Conservation (phyloP, 495 filamentous ascomycete species). For the Viridothelium virens region DNA sequence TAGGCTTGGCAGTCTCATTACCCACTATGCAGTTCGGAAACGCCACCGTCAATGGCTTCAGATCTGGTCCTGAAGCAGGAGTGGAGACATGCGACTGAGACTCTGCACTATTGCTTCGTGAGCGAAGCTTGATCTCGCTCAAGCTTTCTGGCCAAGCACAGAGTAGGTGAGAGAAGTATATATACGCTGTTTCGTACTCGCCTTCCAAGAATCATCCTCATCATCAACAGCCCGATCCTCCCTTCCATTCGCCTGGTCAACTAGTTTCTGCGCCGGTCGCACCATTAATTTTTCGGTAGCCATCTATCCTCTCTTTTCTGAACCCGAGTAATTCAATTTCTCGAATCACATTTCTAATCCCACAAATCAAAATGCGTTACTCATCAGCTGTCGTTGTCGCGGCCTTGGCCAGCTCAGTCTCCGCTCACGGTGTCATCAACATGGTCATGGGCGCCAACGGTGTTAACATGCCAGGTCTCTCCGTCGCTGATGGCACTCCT, state of each 20-base stretch:
- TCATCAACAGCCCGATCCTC: conserved; percentile 11
- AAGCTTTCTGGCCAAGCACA: background rate
- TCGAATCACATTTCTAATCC: background rate
- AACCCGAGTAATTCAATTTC: background rate
- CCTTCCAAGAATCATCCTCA: conserved; percentile 8
- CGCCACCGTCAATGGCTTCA: background rate
- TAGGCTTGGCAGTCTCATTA: background rate
- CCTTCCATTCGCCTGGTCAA: background rate
- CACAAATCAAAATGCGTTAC: conserved; percentile 28
- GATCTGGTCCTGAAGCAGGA: conserved; percentile 5
- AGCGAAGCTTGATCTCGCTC: background rate
- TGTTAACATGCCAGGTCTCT: conserved; percentile 39
- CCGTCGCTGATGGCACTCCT: conserved; percentile 49
- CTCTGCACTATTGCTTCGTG: background rate
- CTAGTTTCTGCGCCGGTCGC: conserved; percentile 9
- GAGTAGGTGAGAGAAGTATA: background rate
- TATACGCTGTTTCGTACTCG: background rate
- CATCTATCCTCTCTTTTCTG: background rate
- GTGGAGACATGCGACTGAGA: background rate
- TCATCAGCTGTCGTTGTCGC: conserved; percentile 29
- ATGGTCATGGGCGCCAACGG: conserved; percentile 47
- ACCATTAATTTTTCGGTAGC: conserved; percentile 3
- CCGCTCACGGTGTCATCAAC: conserved; percentile 45
- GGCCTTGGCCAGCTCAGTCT: conserved; percentile 28
- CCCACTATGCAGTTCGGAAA: background rate